Evolutionary conservation across 2,329 filamentous ascomycete species (phyloP), one percentile per base, ranked within the genome.

Genomic region (Cordyceps militaris): DNA sequence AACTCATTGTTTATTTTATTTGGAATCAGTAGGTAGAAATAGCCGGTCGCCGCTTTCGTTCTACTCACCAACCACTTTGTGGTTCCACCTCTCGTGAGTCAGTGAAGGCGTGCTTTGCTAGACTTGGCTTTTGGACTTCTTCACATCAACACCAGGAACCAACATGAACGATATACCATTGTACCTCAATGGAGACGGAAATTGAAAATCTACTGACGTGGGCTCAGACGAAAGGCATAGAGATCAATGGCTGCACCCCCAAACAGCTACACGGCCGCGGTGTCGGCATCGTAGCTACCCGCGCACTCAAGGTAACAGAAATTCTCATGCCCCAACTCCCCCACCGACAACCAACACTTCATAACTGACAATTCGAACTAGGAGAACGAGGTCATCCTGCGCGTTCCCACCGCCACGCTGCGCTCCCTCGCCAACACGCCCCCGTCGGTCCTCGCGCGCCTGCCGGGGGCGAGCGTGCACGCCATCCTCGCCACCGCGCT

Each of bases 401-500:
- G 79, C 58, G 83, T 94, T 0, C 88, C 87, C 10, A 76, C 79
- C 42, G 71, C 73, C 49, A 78, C 82, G 28, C 82, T 94, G 53
- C 75, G 90, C 52, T 87, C 84, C 30, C 73, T 84, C n/a, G 77
- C 83, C 38, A 80, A 79, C 2, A 77, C 87, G 11, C 80, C 83
- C 8, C 72, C 75, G 30, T 60, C 72, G 2, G 79, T 91, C 56
- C 70, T 75, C 54, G 68, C 72, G 13, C 74, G 73, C 28, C 77
- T 87, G 11, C 76, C 79, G 0, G 73, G 76, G 19, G 76, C 77
- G 58, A 79, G 80, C 44, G 79, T 88, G 23, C 90, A 95, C 64
- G 86, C 85, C 28, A 79, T 90, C 40, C 76, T 94, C 8, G 87
- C 90, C n/a, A 79, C 85, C 2, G 82, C 84, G 59, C 74, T 92